Conservation (phyloP, 202 grass and related monocot species). For the Brachypodium distachyon region DNA sequence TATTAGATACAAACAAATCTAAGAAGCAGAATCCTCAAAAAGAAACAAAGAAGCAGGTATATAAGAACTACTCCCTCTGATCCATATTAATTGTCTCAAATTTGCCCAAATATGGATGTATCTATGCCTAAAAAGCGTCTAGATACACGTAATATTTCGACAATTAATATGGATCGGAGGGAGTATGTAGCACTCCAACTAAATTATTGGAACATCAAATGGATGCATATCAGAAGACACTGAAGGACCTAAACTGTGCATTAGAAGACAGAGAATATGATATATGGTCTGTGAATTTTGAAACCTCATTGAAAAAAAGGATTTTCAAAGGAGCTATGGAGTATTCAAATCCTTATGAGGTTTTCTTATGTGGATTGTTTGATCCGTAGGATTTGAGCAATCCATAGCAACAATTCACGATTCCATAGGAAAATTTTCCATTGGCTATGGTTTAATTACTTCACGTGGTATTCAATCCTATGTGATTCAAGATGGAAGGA, state of each 20-base stretch:
- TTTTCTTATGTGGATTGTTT: not conserved
- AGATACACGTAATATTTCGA: too few relatives aligned
- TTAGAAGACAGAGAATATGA: not conserved
- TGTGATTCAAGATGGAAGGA: not conserved
- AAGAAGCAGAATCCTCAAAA: too few relatives aligned
- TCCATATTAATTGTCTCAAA: too few relatives aligned
- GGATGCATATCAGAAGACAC: not conserved
- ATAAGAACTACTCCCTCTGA: too few relatives aligned
- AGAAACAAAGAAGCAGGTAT: not conserved
- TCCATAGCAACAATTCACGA: too few relatives aligned
- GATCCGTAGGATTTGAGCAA: not conserved
- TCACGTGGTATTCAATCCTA: not conserved
- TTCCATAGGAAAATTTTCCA: not conserved
- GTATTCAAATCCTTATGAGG: not conserved
- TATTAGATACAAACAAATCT: not conserved
- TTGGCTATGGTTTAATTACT: not conserved
- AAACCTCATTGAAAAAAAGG: not conserved
- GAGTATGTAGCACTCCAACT: not conserved
- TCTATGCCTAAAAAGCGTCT: too few relatives aligned
- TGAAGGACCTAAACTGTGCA: not conserved
- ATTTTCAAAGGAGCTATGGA: not conserved
- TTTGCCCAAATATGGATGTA: too few relatives aligned
- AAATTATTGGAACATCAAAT: constrained; percentile 16
- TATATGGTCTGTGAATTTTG: not conserved
- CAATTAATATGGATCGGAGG: too few relatives aligned